phyloP scores from a whole-genome alignment of 768 basidiomycete species.

The Russula earlei region DNA sequence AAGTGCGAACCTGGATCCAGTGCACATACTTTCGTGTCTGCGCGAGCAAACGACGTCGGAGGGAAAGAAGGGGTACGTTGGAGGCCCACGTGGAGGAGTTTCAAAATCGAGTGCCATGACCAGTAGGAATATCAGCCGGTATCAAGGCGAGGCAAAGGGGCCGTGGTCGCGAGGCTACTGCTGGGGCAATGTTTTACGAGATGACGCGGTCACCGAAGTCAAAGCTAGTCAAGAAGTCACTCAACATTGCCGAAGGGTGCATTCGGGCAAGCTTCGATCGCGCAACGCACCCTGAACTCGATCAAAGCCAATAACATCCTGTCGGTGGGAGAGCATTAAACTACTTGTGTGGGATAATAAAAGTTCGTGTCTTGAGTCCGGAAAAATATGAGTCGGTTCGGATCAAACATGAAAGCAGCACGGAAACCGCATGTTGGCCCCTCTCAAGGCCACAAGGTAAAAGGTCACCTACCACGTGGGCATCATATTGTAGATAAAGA shows the following conservation, averaged over 20 bases:
- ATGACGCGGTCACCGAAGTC: background rate
- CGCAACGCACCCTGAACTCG: background rate
- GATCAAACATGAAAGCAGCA: slow-evolving; percentile 1
- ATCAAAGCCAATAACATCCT: background rate
- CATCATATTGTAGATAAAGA: too few relatives aligned
- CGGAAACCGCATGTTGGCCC: slow-evolving; percentile 3
- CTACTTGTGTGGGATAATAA: background rate
- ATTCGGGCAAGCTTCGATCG: background rate
- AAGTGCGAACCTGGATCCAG: background rate
- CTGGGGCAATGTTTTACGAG: background rate
- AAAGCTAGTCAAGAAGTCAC: background rate
- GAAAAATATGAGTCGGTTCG: background rate
- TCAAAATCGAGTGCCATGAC: background rate
- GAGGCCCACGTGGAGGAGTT: background rate
- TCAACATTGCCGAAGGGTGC: background rate
- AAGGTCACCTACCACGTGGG: background rate
- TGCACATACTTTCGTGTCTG: background rate
- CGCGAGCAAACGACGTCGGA: background rate
- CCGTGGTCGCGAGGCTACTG: slow-evolving; percentile 4
- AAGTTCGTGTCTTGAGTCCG: too few relatives aligned
- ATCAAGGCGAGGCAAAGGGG: slow-evolving; percentile 6
- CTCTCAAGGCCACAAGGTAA: background rate
- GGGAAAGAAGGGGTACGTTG: background rate
- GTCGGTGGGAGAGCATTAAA: too few relatives aligned
- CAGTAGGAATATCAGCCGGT: background rate